Base-by-base conservation (phyloP, 805 yeast genomes). In the Metschnikowia sp. region DNA sequence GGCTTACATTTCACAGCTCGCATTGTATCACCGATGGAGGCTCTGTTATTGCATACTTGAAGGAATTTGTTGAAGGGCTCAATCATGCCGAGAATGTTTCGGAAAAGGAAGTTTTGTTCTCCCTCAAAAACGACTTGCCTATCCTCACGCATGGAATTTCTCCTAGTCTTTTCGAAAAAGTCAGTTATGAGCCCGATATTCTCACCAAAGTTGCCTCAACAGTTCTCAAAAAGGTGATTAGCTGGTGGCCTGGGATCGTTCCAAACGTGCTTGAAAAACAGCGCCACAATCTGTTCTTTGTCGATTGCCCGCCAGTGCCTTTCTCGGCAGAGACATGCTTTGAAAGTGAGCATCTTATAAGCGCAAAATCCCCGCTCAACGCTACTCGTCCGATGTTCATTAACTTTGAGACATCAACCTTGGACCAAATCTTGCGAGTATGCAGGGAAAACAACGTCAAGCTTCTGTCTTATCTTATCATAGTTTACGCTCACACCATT, bases 1-100 rank as follows among this genome's bases (percentile, higher is more conserved):
- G 49, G 52, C 47, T 49, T 39, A 41, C 52, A 13, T 42, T 49
- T 29, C 36, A 45, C 18, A 39, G 44, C 18, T 41, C 52, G 8
- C 52, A 49, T 15, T 19, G 42, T 10, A 39, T 39, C 42, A 49
- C 52, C 8, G 52, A 49, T 30, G 52, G 49, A 2, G 52, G 52
- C 12, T 45, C 52, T 8, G 40, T 45, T 18, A 34, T 42, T 34
- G 49, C 52, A 3, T 49, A 45, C 28, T 30, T 49, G 19, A 45
- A 49, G 15, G 52, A 49, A 8, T 37, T 45, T 26, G 49, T 49
- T 19, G 52, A 49, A 31, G 38, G 35, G 4, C 40, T 45, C 30
- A 45, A 49, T 39, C 41, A 29, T 13, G 37, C 28, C 13, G 26
- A 29, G 10, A 19, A 34, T 18, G 18, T 18, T 15, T 28, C 31